Evolutionary conservation across 768 basidiomycete species (phyloP).

Genomic region (Thelephora aurantiotincta): DNA sequence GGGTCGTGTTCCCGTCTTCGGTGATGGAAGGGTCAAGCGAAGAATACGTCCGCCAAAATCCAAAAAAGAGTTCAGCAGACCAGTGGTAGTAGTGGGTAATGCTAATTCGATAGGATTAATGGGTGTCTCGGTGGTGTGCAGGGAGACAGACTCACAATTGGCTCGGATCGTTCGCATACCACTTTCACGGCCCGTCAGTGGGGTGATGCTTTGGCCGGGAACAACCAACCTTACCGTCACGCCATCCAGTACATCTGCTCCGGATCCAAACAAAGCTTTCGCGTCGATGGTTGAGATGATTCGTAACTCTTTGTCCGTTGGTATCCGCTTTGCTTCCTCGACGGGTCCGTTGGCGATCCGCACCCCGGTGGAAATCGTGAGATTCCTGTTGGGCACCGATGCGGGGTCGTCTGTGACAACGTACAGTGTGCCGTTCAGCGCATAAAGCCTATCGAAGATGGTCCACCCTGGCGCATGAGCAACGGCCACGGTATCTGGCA

Average conservation of each 20-base stretch:
- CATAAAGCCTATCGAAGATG: conserved; percentile 71
- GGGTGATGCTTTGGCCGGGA: neutral
- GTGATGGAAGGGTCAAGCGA: conserved; percentile 63
- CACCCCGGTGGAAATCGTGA: conserved; percentile 60
- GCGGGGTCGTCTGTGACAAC: conserved; percentile 66
- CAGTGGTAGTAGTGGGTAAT: conserved; percentile 92
- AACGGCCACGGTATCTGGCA: conserved; percentile 52
- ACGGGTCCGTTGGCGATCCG: conserved; percentile 42
- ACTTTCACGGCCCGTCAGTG: conserved; percentile 23
- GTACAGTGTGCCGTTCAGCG: conserved; percentile 70
- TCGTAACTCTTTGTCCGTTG: conserved; percentile 66
- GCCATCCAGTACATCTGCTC: conserved; percentile 68
- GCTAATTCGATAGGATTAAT: conserved; percentile 22
- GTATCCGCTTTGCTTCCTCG: conserved; percentile 44
- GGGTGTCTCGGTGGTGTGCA: neutral
- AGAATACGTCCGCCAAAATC: conserved; percentile 85
- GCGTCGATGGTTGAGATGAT: conserved; percentile 63
- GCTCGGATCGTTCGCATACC: conserved; percentile 70
- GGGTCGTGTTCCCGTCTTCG: conserved; percentile 46
- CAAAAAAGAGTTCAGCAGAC: conserved; percentile 84
- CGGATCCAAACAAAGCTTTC: conserved; percentile 47
- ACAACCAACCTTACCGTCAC: conserved; percentile 36
- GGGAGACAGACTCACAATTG: conserved; percentile 50
- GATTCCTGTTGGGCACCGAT: conserved; percentile 45
- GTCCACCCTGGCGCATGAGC: conserved; percentile 77